Evolutionary conservation across 768 basidiomycete species (phyloP).

Genomic region (Trichaptum fuscoviolaceum): DNA sequence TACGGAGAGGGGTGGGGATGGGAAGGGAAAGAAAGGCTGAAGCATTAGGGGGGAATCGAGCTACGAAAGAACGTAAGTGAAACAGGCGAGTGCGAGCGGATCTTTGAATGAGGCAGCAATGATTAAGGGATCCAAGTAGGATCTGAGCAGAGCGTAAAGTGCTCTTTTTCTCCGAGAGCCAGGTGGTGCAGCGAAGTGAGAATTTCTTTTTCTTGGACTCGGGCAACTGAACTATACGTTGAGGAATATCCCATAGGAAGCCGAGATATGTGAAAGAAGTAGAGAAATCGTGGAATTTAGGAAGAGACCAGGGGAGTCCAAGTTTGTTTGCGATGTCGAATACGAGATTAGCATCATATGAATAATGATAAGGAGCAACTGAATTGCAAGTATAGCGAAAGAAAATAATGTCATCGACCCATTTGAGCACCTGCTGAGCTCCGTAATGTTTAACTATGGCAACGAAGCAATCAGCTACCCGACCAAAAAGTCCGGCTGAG

Average conservation of each 20-base stretch:
- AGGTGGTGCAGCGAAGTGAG: slow-evolving; percentile 12
- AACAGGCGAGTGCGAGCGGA: slow-evolving; percentile 26
- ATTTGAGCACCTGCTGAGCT: slow-evolving; percentile 24
- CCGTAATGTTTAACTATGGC: slow-evolving; percentile 16
- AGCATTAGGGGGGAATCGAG: slow-evolving; percentile 17
- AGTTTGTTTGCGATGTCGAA: background rate
- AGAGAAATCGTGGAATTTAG: slow-evolving; percentile 11
- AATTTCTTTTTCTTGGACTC: slow-evolving; percentile 25
- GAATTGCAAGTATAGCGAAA: slow-evolving; percentile 32
- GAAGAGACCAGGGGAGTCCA: slow-evolving; percentile 3
- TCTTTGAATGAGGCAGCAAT: slow-evolving; percentile 27
- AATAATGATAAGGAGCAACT: slow-evolving; percentile 12
- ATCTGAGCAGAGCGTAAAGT: background rate
- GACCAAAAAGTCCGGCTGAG: slow-evolving; percentile 27
- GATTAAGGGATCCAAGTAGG: slow-evolving; percentile 21
- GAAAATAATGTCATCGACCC: no score
- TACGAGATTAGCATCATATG: background rate
- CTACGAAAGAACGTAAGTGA: slow-evolving; percentile 22
- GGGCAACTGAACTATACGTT: slow-evolving; percentile 24
- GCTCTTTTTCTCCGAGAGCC: background rate
- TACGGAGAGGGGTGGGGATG: slow-evolving; percentile 10
- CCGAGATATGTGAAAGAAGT: slow-evolving; percentile 21
- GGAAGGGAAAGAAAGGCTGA: background rate
- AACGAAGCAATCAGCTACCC: slow-evolving; percentile 26
- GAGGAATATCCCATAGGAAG: slow-evolving; percentile 26